These are phyloP conservation scores for Albizia julibrissin DNA, from an alignment of 306 rosid species.

Conservation along the genomic window DNA sequence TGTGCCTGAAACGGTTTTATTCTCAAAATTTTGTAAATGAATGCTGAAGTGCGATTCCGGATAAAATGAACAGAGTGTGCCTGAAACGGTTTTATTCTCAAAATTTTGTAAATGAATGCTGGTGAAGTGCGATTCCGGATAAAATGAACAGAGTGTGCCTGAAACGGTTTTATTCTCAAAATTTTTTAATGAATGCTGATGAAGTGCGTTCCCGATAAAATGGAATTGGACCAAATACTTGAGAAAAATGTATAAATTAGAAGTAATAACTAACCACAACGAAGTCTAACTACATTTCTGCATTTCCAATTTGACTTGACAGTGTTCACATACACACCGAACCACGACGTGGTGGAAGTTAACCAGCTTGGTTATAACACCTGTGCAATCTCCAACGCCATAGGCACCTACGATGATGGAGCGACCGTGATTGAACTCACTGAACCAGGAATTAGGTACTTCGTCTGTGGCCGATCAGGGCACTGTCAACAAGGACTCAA, in stretches of 20 bases:
- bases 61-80: background rate
- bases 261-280: background rate
- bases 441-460: conserved; percentile 55
- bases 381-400: conserved; percentile 53
- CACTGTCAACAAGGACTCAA: conserved; percentile 76
- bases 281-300: background rate
- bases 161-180: background rate
- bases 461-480: conserved; percentile 69
- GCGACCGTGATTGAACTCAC: conserved; percentile 60
- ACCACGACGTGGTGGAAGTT: conserved; percentile 75
- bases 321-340: conserved; percentile 79
- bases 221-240: background rate
- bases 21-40: background rate
- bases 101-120: background rate
- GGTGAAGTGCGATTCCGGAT: background rate
- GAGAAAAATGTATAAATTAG: background rate
- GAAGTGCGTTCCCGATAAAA: background rate
- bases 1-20: background rate
- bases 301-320: conserved; percentile 21
- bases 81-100: background rate
- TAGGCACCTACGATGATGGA: conserved; percentile 50
- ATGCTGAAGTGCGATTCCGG: background rate
- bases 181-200: background rate
- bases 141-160: background rate
- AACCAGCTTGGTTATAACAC: conserved; percentile 45